These are phyloP conservation scores for Annulohypoxylon moriforme DNA, from an alignment of 495 filamentous ascomycete species.

Conservation along the genomic window DNA sequence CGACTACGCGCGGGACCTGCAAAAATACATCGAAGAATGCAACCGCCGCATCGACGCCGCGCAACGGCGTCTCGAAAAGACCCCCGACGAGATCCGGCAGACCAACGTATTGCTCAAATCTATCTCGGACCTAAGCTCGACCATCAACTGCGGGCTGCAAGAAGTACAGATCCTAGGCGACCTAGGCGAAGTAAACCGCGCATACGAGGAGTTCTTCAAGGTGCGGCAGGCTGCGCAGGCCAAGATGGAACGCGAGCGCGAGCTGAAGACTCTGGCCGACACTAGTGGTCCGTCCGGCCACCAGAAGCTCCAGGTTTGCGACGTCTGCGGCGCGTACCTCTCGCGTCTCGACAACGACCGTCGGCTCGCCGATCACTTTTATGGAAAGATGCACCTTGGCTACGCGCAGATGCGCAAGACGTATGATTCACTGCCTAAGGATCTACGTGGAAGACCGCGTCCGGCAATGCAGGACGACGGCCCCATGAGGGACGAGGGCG, in stretches of 20 bases:
- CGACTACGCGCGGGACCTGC: slow-evolving; percentile 96
- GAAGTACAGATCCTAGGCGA: slow-evolving; percentile 90
- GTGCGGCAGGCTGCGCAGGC: slow-evolving; percentile 80
- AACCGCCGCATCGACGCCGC: slow-evolving; percentile 92
- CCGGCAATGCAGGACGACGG: slow-evolving; percentile 68
- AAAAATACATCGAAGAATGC: slow-evolving; percentile 95
- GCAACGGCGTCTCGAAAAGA: slow-evolving; percentile 93
- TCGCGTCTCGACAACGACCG: slow-evolving; percentile 93
- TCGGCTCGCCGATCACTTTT: slow-evolving; percentile 95
- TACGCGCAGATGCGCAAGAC: slow-evolving; percentile 98
- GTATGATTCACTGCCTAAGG: slow-evolving; percentile 84
- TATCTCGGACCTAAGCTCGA: slow-evolving; percentile 82
- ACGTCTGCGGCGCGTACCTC: slow-evolving; percentile 95
- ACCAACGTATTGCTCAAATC: slow-evolving; percentile 93
- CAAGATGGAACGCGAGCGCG: slow-evolving; percentile 86
- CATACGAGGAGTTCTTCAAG: slow-evolving; percentile 86
- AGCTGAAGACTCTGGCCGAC: slow-evolving; percentile 91
- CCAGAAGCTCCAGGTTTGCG: slow-evolving; percentile 98
- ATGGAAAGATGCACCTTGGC: slow-evolving; percentile 98
- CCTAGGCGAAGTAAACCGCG: slow-evolving; percentile 79
- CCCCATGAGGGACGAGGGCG: slow-evolving; percentile 65
- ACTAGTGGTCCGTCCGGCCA: slow-evolving; percentile 92
- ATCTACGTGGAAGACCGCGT: slow-evolving; percentile 73
- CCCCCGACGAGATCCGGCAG: slow-evolving; percentile 95
- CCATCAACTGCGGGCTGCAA: slow-evolving; percentile 82